These are phyloP conservation scores for Piromyces finnis DNA, from an alignment of 192 early-diverging fungal species.

Conservation along the genomic window DNA sequence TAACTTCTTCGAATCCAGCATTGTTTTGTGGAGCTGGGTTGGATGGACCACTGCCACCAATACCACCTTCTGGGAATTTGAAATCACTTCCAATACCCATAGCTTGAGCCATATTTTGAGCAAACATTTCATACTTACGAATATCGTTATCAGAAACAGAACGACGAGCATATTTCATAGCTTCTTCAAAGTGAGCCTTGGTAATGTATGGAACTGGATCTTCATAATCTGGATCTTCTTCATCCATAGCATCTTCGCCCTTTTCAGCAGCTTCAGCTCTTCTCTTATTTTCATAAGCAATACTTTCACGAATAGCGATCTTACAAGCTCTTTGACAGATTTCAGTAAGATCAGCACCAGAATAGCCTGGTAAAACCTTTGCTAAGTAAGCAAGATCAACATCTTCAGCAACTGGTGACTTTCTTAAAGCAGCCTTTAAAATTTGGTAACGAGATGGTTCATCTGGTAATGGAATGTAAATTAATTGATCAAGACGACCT, in stretches of 20 bases:
- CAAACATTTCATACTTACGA: slow-evolving; percentile 98
- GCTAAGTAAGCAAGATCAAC: slow-evolving; percentile 75
- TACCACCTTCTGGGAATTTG: slow-evolving; percentile 77
- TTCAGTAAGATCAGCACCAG: slow-evolving; percentile 93
- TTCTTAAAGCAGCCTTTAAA: slow-evolving; percentile 74
- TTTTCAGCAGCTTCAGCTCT: slow-evolving; percentile 42
- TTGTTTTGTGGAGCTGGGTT: slow-evolving; percentile 3
- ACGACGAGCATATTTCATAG: slow-evolving; percentile 92
- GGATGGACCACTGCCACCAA: slow-evolving; percentile 13
- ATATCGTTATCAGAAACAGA: slow-evolving; percentile 92
- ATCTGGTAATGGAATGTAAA: slow-evolving; percentile 93
- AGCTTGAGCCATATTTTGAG: slow-evolving; percentile 89
- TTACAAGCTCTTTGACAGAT: slow-evolving; percentile 97
- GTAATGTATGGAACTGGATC: slow-evolving; percentile 88
- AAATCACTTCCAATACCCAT: slow-evolving; percentile 79
- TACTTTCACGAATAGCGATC: slow-evolving; percentile 90
- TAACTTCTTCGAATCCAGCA: slow-evolving; percentile 37
- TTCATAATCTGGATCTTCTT: slow-evolving; percentile 46
- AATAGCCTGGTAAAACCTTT: slow-evolving; percentile 83
- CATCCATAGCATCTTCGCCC: slow-evolving; percentile 45
- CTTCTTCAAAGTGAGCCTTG: slow-evolving; percentile 92
- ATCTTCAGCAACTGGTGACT: slow-evolving; percentile 65
- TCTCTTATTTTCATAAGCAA: slow-evolving; percentile 65
- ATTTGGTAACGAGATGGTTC: slow-evolving; percentile 68
- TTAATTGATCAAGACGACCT: slow-evolving; percentile 95